These are phyloP conservation scores for Neocucurbitaria cava DNA, from an alignment of 2,329 filamentous ascomycete genomes.

Conservation along the genomic window DNA sequence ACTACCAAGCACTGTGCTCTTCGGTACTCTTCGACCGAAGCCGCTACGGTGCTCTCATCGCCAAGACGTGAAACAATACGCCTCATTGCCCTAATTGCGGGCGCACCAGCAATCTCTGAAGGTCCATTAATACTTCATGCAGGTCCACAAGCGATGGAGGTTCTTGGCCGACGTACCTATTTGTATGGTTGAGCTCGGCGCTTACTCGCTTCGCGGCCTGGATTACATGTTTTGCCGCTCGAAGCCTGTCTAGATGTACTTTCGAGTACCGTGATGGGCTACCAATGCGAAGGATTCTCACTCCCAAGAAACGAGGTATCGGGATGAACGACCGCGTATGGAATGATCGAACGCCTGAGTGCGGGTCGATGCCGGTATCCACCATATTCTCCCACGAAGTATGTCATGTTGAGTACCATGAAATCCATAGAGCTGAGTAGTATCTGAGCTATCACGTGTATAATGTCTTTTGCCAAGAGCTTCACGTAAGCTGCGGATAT, in stretches of 20 bases:
- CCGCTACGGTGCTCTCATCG: conserved; percentile 8
- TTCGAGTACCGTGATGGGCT: conserved; percentile 41
- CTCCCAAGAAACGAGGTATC: conserved; percentile 15
- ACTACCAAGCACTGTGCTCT: conserved; percentile 1
- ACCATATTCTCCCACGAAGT: conserved; percentile 8
- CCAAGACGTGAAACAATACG: conserved; percentile 19
- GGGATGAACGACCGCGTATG: conserved; percentile 19
- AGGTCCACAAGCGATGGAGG: conserved; percentile 9
- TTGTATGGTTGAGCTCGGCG: conserved; percentile 23
- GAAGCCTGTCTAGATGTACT: not conserved
- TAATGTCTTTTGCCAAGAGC: not conserved
- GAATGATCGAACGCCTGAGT: conserved; percentile 11
- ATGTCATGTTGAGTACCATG: conserved; percentile 12
- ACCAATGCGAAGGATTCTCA: conserved; percentile 26
- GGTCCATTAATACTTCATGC: conserved; percentile 15
- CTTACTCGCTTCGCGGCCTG: conserved; percentile 11
- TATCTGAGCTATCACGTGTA: not conserved
- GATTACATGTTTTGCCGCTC: conserved; percentile 13
- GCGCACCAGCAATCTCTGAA: conserved; percentile 10
- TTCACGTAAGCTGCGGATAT: not conserved
- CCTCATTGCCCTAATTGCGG: conserved; percentile 17
- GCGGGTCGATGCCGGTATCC: conserved; percentile 1
- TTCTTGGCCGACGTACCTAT: conserved; percentile 25
- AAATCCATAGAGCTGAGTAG: not conserved
- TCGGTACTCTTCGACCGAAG: conserved; percentile 28